These are phyloP conservation scores for Malassezia arunalokei DNA, from an alignment of 1,284 basidiomycete genomes.

Conservation along the genomic window DNA sequence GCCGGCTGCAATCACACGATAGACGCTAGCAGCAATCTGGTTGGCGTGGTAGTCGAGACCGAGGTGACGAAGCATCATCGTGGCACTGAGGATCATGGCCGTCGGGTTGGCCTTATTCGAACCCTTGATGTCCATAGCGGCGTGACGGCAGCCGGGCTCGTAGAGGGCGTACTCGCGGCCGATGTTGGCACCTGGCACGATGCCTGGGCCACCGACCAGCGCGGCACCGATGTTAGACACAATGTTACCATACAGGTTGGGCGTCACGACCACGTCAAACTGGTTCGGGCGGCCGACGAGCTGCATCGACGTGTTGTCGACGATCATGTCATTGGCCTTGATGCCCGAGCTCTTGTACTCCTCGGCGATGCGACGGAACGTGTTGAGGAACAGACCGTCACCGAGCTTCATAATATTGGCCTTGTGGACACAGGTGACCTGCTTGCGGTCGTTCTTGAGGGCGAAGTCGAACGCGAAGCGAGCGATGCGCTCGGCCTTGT, in stretches of 20 bases:
- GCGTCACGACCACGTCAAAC: slow-evolving; percentile 99
- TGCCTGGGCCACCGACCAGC: slow-evolving; percentile 91
- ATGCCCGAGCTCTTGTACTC: slow-evolving; percentile 85
- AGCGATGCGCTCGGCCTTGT: slow-evolving; percentile 90
- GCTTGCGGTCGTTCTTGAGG: slow-evolving; percentile 96
- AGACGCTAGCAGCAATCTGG: slow-evolving; percentile 80
- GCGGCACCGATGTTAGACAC: slow-evolving; percentile 97
- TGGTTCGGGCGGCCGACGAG: slow-evolving; percentile 86
- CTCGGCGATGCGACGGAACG: slow-evolving; percentile 88
- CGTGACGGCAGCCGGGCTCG: slow-evolving; percentile 96
- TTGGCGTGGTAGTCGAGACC: slow-evolving; percentile 94
- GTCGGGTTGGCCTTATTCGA: slow-evolving; percentile 94
- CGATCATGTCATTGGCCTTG: slow-evolving; percentile 93
- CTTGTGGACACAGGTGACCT: slow-evolving; percentile 99
- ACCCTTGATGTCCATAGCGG: slow-evolving; percentile 95
- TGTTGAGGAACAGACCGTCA: slow-evolving; percentile 97
- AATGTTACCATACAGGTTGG: slow-evolving; percentile 86
- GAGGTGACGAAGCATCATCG: slow-evolving; percentile 97
- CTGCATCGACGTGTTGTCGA: slow-evolving; percentile 99
- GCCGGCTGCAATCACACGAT: slow-evolving; percentile 79
- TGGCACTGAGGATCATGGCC: slow-evolving; percentile 92
- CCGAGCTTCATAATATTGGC: slow-evolving; percentile 99
- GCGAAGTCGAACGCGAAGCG: slow-evolving; percentile 99
- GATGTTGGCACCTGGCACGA: slow-evolving; percentile 96
- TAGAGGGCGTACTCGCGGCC: slow-evolving; percentile 95